phyloP scores from a whole-genome alignment of 108 stramenopile genomes.

The Pseudonitzschia multiseries region DNA sequence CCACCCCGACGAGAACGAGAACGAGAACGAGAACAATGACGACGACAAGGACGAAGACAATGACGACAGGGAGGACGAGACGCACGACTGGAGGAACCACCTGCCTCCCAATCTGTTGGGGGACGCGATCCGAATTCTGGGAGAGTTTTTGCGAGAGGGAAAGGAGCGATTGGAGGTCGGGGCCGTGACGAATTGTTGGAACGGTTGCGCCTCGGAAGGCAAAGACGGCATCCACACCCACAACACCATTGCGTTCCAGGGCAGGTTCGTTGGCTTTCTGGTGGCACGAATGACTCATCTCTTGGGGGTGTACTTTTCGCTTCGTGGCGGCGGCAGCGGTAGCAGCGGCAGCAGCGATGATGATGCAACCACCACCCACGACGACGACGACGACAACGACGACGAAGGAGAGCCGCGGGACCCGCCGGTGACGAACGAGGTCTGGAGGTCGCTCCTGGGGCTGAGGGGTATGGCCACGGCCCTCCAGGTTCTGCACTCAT shows the following conservation, averaged over 20 bases:
- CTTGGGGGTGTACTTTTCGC: neutral
- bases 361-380: too few relatives aligned
- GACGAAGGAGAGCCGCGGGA: neutral
- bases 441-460: slow-evolving; percentile 10
- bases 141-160: slow-evolving; percentile 8
- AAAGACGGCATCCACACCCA: too few relatives aligned
- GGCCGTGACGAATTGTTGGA: neutral
- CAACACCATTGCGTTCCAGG: slow-evolving; percentile 4
- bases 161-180: slow-evolving; percentile 2
- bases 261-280: slow-evolving; percentile 9
- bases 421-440: neutral
- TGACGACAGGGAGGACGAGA: neutral
- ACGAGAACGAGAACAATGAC: neutral
- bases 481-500: neutral
- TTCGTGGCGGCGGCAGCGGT: neutral
- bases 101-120: slow-evolving; percentile 5
- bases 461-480: slow-evolving; percentile 10
- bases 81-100: neutral
- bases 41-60: neutral
- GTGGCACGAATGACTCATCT: slow-evolving; percentile 8
- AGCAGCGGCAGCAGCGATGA: too few relatives aligned
- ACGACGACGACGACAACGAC: too few relatives aligned
- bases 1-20: neutral
- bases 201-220: too few relatives aligned
- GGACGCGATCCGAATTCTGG: slow-evolving; percentile 3